Evolutionary conservation across 768 basidiomycete genomes (phyloP), one percentile per base, ranked within the genome.

Genomic region (Lyophyllum atratum): DNA sequence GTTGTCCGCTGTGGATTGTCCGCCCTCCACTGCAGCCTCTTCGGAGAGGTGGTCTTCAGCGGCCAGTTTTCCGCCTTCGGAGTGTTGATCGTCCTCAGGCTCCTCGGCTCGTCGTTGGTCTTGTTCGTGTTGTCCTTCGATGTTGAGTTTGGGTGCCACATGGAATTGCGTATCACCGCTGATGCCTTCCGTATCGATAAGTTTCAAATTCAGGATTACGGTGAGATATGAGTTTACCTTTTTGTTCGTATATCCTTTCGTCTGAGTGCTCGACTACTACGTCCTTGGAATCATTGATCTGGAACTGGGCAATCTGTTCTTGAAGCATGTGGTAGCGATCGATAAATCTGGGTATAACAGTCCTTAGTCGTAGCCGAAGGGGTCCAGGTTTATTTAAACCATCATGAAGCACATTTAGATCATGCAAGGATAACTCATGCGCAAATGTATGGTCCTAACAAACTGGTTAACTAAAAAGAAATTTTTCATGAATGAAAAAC

Each of bases 401-500:
- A 64, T 89, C 87, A 65, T 90, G 87, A 28, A 90, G 69, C 43
- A 84, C 75, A 67, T 87, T 85, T 45, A 91, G 74, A 65, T 91
- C 89, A 66, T 90, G 89, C 46, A 91, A 73, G 54, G 85, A 85
- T 52, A 87, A 74, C 72, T 90, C 87, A 37, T 83, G 85, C 6
- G 85, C 78, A 66, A 85, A 84, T 26, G 85, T 69, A 65, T 90
- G 87, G 67, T 91, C 89, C 89, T 91, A 58, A 11, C 46, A 40
- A 47, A 44, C 40, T 15, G 10, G 37, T 60, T 50, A 49, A 50
- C 22, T 37, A n/a, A 33, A n/a, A 43, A 8, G 33, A 11, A 50
- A 34, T 39, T 3, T 2, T 19, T 28, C n/a, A 1, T 39, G 4
- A 17, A 48, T 45, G 19, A 44, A 40, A 53, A 26, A 54, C 8